phyloP scores from a whole-genome alignment of 1,284 basidiomycete species.

The Cerrena zonata region DNA sequence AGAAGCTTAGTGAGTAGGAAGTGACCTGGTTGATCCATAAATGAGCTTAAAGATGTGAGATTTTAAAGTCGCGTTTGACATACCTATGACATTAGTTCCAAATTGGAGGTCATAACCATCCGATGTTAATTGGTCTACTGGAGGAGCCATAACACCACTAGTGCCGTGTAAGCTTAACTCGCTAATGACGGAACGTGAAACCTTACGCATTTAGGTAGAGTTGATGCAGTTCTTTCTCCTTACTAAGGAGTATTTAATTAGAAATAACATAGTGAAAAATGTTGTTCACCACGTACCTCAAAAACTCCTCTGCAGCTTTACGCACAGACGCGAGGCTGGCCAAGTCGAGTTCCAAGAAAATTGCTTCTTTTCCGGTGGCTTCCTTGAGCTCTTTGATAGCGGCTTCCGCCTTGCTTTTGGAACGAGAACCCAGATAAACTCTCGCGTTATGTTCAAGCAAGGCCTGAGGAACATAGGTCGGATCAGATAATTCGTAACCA shows the following conservation, averaged over 20 bases:
- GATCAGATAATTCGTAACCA: not conserved
- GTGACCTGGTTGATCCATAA: constrained; percentile 22
- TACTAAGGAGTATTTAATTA: constrained; percentile 21
- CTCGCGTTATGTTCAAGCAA: constrained; percentile 42
- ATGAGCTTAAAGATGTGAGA: not conserved
- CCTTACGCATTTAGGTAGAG: constrained; percentile 50
- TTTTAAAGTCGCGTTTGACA: not conserved
- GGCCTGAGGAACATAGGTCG: constrained; percentile 19
- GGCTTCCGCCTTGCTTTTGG: constrained; percentile 32
- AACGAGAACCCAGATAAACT: constrained; percentile 48
- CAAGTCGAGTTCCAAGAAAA: constrained; percentile 46
- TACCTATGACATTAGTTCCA: constrained; percentile 43
- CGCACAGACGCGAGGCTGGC: constrained; percentile 38
- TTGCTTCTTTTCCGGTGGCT: constrained; percentile 31
- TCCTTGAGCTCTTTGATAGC: constrained; percentile 41
- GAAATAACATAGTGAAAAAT: not conserved
- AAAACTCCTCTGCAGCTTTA: constrained; percentile 37
- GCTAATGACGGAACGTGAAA: constrained; percentile 7
- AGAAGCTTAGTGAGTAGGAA: constrained; percentile 39
- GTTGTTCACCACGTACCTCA: constrained; percentile 19
- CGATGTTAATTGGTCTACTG: constrained; percentile 31
- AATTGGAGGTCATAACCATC: constrained; percentile 49
- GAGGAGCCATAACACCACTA: constrained; percentile 45
- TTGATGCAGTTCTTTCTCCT: constrained; percentile 44
- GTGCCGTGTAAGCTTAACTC: not conserved